Conservation (phyloP, 306 rosid genomes). For the Quercus variabilis region DNA sequence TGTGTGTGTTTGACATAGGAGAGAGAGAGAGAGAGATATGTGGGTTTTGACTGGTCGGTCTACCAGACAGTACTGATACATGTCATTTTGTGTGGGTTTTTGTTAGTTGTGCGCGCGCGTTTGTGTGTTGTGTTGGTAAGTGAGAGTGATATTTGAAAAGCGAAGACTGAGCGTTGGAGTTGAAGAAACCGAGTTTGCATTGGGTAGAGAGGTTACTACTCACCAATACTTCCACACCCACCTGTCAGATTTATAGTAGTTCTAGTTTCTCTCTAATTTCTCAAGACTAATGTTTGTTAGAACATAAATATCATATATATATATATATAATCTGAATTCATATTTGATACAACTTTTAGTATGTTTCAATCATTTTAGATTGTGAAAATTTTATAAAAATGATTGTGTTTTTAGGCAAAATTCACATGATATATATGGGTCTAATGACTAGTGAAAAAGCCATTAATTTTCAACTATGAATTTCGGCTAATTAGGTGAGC, state of each 20-base stretch:
- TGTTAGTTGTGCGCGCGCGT: constrained; percentile 33
- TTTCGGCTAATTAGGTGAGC: neutral
- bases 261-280: too few species aligned
- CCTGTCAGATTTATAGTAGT: constrained; percentile 14
- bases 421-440: too few species aligned
- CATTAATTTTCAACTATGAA: too few species aligned
- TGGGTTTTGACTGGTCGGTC: constrained; percentile 72
- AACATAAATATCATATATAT: too few species aligned
- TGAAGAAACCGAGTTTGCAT: neutral
- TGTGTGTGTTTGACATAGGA: neutral
- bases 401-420: too few species aligned
- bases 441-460: too few species aligned
- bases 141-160: constrained; percentile 18
- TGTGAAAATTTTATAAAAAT: too few species aligned
- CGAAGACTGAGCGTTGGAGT: constrained; percentile 41
- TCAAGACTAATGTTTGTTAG: too few species aligned
- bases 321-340: too few species aligned
- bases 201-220: neutral
- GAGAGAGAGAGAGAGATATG: neutral
- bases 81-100: neutral
- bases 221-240: constrained; percentile 31
- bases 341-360: too few species aligned
- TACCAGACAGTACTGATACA: constrained; percentile 45
- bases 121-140: neutral
- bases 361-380: too few species aligned